Conservation (phyloP, 352 stramenopile species). For the Globisporangium rhizosaccharum region DNA sequence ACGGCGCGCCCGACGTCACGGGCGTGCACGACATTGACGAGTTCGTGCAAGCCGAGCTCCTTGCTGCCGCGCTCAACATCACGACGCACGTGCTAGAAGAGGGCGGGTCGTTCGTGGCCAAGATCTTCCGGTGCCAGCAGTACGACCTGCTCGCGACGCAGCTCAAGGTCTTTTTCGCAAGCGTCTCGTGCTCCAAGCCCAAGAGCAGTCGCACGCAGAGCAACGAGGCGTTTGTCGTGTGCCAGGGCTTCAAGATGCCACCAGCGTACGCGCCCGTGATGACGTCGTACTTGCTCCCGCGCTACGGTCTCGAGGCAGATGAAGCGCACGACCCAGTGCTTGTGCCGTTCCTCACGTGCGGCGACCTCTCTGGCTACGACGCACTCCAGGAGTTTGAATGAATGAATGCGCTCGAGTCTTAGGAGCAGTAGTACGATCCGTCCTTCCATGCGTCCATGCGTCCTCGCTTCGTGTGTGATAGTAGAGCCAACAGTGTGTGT, state of each 20-base stretch:
- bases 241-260: conserved; percentile 89
- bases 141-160: conserved; percentile 95
- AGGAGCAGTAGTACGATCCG: background rate
- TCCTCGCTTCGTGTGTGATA: background rate
- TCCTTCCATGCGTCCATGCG: background rate
- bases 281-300: conserved; percentile 70
- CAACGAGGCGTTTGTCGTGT: conserved; percentile 97
- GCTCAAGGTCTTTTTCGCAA: conserved; percentile 93
- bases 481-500: background rate
- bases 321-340: conserved; percentile 59
- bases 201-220: conserved; percentile 94
- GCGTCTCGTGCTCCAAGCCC: conserved; percentile 96
- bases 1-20: conserved; percentile 99
- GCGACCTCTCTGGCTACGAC: conserved; percentile 92
- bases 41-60: conserved; percentile 95
- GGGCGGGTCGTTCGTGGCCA: conserved; percentile 97
- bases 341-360: conserved; percentile 90
- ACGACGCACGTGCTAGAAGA: conserved; percentile 92
- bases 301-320: conserved; percentile 43
- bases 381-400: conserved; percentile 44
- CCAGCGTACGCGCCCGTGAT: conserved; percentile 81
- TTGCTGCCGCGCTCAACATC: conserved; percentile 97
- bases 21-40: conserved; percentile 99
- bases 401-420: background rate
- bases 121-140: conserved; percentile 98